Percentiles rank a stretch among this genome's conserved stretches.
Evolutionary conservation across 768 basidiomycete species (phyloP).

Genomic region (Rossbeevera mucosa): DNA sequence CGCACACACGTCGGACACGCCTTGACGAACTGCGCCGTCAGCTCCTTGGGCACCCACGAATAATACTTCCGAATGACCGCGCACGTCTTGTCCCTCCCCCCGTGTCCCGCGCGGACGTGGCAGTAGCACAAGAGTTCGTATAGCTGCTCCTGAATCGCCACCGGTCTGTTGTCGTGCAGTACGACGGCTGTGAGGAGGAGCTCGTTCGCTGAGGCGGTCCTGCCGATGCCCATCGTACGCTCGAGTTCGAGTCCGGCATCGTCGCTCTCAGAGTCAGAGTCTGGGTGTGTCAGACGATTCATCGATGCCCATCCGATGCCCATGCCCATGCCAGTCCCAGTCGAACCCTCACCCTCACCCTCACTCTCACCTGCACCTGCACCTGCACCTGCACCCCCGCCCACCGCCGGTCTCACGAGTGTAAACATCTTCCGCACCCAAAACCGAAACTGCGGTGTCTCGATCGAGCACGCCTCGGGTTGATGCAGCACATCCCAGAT

Average conservation of each 20-base stretch:
- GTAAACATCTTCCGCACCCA: slow-evolving; percentile 84
- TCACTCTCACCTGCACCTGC: no score
- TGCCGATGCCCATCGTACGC: slow-evolving; percentile 14
- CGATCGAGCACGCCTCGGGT: slow-evolving; percentile 41
- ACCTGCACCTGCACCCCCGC: no score
- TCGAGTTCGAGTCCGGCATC: slow-evolving; percentile 13
- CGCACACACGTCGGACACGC: slow-evolving; percentile 70
- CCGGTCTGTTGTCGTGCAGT: slow-evolving; percentile 65
- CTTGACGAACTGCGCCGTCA: slow-evolving; percentile 74
- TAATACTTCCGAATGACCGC: slow-evolving; percentile 62
- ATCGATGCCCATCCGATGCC: not conserved
- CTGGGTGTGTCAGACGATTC: not conserved
- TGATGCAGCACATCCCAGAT: slow-evolving; percentile 65
- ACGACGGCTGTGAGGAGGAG: slow-evolving; percentile 40
- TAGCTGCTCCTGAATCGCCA: slow-evolving; percentile 73
- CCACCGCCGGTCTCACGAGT: slow-evolving; percentile 32
- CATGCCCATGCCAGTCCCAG: no score
- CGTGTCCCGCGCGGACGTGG: slow-evolving; percentile 62
- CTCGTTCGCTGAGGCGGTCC: slow-evolving; percentile 11
- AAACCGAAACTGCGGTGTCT: slow-evolving; percentile 69
- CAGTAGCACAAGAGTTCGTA: slow-evolving; percentile 74
- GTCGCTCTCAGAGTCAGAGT: slow-evolving; percentile 4
- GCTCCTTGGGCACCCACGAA: slow-evolving; percentile 82
- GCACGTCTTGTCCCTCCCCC: slow-evolving; percentile 77
- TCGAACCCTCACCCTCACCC: no score